phyloP scores from a whole-genome alignment of 805 yeast genomes.

The Teunomyces gatunensis region DNA sequence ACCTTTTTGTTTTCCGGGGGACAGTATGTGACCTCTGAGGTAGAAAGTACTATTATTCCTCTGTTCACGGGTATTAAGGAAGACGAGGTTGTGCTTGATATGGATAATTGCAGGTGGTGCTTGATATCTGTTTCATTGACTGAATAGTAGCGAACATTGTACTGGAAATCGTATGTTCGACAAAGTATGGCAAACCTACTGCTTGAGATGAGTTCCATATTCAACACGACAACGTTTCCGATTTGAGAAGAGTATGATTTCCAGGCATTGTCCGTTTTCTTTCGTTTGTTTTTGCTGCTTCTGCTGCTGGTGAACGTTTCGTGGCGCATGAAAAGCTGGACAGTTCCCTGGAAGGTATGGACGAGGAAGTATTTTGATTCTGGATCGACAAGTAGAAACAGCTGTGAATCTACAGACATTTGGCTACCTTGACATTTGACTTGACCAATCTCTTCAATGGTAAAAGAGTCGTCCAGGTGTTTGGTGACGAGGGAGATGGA shows the following conservation, averaged over 20 bases:
- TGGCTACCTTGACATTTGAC: slow-evolving; percentile 23
- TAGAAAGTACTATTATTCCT: slow-evolving; percentile 23
- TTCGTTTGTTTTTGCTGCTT: slow-evolving; percentile 5
- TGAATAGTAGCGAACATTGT: slow-evolving; percentile 29
- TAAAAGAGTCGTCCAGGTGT: not conserved
- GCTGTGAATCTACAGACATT: slow-evolving; percentile 19
- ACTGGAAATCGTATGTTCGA: slow-evolving; percentile 32
- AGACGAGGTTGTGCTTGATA: slow-evolving; percentile 30
- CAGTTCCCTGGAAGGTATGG: slow-evolving; percentile 13
- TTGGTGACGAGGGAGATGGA: not conserved
- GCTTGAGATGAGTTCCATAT: slow-evolving; percentile 11
- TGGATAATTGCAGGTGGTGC: slow-evolving; percentile 22
- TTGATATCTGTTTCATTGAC: slow-evolving; percentile 4
- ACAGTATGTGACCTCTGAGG: too few relatives aligned
- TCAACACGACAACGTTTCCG: slow-evolving; percentile 19
- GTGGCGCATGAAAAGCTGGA: slow-evolving; percentile 6
- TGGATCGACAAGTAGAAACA: slow-evolving; percentile 14
- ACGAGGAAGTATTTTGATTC: slow-evolving; percentile 16
- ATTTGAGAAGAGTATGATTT: slow-evolving; percentile 11
- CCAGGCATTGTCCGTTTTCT: slow-evolving; percentile 3
- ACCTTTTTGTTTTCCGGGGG: too few relatives aligned
- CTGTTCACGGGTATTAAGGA: slow-evolving; percentile 21
- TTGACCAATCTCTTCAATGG: slow-evolving; percentile 3
- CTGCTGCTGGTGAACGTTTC: not conserved
- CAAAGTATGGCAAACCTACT: slow-evolving; percentile 26